Conservation (phyloP, 257 asterid species). For the Orobanche coerulescens region DNA sequence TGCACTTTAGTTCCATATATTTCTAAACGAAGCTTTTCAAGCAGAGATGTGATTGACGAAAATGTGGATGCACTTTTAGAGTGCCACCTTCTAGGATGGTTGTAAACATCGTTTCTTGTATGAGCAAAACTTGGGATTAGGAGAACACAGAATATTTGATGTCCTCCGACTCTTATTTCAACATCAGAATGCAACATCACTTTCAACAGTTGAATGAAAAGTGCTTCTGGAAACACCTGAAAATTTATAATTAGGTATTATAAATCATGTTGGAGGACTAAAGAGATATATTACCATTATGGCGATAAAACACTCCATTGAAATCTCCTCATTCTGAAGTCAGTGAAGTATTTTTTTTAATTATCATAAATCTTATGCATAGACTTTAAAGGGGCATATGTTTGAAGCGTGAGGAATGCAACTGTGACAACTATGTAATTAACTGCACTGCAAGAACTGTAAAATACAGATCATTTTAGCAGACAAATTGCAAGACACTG, state of each 20-base stretch:
- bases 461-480: background rate
- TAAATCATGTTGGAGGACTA: background rate
- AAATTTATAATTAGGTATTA: slow-evolving; percentile 8
- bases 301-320: too few relatives aligned
- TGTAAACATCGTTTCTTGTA: slow-evolving; percentile 47
- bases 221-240: slow-evolving; percentile 87
- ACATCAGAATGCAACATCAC: slow-evolving; percentile 83
- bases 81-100: slow-evolving; percentile 58
- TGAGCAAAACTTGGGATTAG: slow-evolving; percentile 64
- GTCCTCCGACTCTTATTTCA: slow-evolving; percentile 86
- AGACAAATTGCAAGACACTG: background rate
- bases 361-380: too few relatives aligned
- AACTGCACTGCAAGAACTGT: background rate
- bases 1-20: slow-evolving; percentile 42
- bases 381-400: too few relatives aligned
- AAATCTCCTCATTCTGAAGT: too few relatives aligned
- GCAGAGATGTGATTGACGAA: slow-evolving; percentile 76
- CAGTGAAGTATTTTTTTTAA: background rate
- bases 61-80: slow-evolving; percentile 63
- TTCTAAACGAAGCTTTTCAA: slow-evolving; percentile 88
- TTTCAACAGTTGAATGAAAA: slow-evolving; percentile 75
- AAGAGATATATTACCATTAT: background rate
- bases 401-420: background rate
- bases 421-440: background rate
- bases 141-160: slow-evolving; percentile 82